These are phyloP conservation scores for Zymoseptoria brevis DNA, from an alignment of 2,329 filamentous ascomycete species.

Conservation along the genomic window DNA sequence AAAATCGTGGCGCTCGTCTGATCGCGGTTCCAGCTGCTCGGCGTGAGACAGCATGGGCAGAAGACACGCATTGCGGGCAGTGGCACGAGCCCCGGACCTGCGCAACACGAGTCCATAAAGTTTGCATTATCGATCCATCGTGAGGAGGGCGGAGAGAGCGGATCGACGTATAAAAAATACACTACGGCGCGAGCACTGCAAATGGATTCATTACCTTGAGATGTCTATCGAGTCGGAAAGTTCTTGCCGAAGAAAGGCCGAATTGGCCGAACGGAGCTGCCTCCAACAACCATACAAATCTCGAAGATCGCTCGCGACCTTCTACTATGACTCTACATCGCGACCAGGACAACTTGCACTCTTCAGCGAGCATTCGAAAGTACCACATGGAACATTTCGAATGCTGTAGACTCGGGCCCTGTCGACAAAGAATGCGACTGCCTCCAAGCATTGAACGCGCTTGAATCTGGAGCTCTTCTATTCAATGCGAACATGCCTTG, in stretches of 20 bases:
- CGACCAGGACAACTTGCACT: neutral
- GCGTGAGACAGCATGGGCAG: slow-evolving; percentile 39
- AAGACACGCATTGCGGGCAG: slow-evolving; percentile 54
- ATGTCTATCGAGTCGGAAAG: neutral
- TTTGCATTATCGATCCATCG: slow-evolving; percentile 49
- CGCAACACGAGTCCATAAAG: slow-evolving; percentile 59
- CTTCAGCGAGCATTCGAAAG: neutral
- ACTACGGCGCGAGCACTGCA: neutral
- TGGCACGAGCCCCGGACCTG: slow-evolving; percentile 54
- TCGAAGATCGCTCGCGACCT: neutral
- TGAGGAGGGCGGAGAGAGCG: neutral
- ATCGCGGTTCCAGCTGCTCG: slow-evolving; percentile 45
- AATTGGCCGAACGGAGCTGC: neutral
- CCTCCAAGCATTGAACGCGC: neutral
- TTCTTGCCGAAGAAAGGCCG: neutral
- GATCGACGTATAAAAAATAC: no score
- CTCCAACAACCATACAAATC: neutral
- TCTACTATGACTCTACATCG: neutral
- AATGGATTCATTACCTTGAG: neutral
- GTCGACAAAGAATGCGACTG: neutral
- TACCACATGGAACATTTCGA: neutral
- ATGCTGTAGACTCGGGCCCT: neutral
- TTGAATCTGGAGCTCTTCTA: neutral
- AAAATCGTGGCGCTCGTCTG: slow-evolving; percentile 43
- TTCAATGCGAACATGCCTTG: neutral